Evolutionary conservation across 2,329 filamentous ascomycete genomes (phyloP).

Genomic region (Fusarium kyushuense): DNA sequence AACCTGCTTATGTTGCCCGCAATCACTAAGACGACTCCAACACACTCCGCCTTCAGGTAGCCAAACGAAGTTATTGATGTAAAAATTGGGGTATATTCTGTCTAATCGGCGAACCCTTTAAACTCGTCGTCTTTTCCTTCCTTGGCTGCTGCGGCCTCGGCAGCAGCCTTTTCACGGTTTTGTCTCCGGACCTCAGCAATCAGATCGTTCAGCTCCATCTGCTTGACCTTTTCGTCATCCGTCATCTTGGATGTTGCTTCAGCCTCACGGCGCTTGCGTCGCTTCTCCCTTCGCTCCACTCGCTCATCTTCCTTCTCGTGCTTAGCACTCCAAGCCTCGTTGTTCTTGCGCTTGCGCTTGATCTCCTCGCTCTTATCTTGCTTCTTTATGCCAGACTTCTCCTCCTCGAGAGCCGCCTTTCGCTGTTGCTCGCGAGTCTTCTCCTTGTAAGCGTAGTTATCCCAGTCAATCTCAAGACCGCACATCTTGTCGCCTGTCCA

Average conservation of each 20-base stretch:
- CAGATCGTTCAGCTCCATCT: constrained; percentile 72
- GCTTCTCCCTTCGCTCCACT: constrained; percentile 72
- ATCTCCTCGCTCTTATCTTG: constrained; percentile 57
- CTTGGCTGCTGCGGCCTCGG: constrained; percentile 45
- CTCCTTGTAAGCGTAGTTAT: constrained; percentile 77
- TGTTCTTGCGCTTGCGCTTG: constrained; percentile 70
- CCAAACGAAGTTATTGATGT: background rate
- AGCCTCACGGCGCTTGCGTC: constrained; percentile 72
- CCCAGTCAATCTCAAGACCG: constrained; percentile 74
- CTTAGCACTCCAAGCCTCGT: constrained; percentile 80
- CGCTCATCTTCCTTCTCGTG: constrained; percentile 74
- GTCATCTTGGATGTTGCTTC: constrained; percentile 74
- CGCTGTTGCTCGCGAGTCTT: constrained; percentile 76
- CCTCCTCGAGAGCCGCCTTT: constrained; percentile 65
- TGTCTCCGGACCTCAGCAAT: constrained; percentile 72
- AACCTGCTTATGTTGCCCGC: background rate
- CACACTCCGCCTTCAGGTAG: constrained; percentile 10
- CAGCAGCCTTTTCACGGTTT: constrained; percentile 61
- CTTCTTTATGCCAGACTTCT: constrained; percentile 55
- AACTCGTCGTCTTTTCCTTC: constrained; percentile 65
- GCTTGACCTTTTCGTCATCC: constrained; percentile 74
- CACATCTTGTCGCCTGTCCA: constrained; percentile 77
- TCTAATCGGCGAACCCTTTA: constrained; percentile 67
- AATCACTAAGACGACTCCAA: background rate
- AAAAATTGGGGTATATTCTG: constrained; percentile 46